A percentile compares a stretch with the other conserved stretches of the same genome.
phyloP scores from a whole-genome alignment of 192 early-diverging fungal genomes.

The Neocallimastix lanati region DNA sequence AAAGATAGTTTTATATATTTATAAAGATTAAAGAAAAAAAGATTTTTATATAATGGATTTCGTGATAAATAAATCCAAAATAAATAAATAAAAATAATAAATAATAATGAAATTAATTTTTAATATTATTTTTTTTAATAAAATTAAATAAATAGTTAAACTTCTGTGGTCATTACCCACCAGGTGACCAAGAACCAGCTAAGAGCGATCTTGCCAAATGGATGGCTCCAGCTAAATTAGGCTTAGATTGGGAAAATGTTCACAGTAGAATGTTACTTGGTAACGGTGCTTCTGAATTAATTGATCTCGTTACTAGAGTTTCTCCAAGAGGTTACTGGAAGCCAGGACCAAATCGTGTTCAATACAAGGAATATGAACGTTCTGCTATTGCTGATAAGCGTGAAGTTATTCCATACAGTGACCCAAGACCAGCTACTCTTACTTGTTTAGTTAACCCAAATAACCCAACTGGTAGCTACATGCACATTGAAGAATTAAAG shows the following conservation, averaged over 20 bases:
- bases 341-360: slow-evolving; percentile 49
- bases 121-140: not conserved
- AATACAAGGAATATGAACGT: slow-evolving; percentile 83
- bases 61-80: too few relatives aligned
- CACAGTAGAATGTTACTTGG: slow-evolving; percentile 54
- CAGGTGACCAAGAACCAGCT: slow-evolving; percentile 80
- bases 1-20: too few relatives aligned
- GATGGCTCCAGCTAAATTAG: slow-evolving; percentile 38
- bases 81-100: too few relatives aligned
- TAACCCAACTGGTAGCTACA: slow-evolving; percentile 79
- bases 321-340: slow-evolving; percentile 65
- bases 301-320: slow-evolving; percentile 68
- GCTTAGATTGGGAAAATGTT: slow-evolving; percentile 22
- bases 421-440: slow-evolving; percentile 41
- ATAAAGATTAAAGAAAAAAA: too few relatives aligned
- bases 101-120: not conserved
- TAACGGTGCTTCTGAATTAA: slow-evolving; percentile 79
- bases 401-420: slow-evolving; percentile 34
- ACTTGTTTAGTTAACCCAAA: slow-evolving; percentile 80
- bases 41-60: too few relatives aligned
- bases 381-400: slow-evolving; percentile 59
- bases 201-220: slow-evolving; percentile 62
- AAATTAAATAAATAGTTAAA: slow-evolving; percentile 20
- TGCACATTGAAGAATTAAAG: slow-evolving; percentile 51
- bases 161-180: slow-evolving; percentile 72